A percentile compares a stretch with the other conserved stretches of the same genome.
Conservation (phyloP, 139 green algal species). For the Coccomyxa sp. region DNA sequence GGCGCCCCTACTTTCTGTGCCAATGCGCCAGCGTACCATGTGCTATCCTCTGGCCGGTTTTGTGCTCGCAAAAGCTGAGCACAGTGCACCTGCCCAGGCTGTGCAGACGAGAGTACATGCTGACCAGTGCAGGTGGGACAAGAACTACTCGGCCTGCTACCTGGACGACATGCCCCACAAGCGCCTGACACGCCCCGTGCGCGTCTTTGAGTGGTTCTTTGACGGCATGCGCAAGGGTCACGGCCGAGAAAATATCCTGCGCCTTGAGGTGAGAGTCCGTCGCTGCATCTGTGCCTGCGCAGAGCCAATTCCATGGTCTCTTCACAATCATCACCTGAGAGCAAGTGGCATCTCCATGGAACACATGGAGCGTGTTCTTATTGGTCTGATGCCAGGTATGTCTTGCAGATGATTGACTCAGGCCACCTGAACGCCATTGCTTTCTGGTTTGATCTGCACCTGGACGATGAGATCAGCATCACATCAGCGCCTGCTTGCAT, state of each 20-base stretch:
- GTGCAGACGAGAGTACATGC: neutral
- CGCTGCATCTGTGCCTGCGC: too few species aligned
- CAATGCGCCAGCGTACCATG: too few species aligned
- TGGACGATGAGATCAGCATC: constrained; percentile 62
- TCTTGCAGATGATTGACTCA: constrained; percentile 9
- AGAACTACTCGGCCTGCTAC: constrained; percentile 44
- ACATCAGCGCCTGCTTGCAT: constrained; percentile 27
- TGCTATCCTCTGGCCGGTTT: neutral
- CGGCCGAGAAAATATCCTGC: constrained; percentile 55
- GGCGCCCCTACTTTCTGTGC: neutral
- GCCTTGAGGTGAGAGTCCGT: constrained; percentile 45
- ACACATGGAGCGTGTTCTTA: neutral
- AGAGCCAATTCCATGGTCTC: too few species aligned
- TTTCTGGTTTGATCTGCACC: constrained; percentile 81
- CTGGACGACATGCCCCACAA: constrained; percentile 52
- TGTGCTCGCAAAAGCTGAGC: neutral
- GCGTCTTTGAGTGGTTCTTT: constrained; percentile 59
- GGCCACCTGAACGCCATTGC: constrained; percentile 69
- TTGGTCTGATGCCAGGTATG: neutral
- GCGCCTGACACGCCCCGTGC: constrained; percentile 55
- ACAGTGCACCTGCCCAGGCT: neutral
- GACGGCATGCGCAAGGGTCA: constrained; percentile 28
- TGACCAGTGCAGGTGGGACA: constrained; percentile 50
- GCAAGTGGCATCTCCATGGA: too few species aligned
- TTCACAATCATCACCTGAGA: too few species aligned